These are phyloP conservation scores for Hypoxylon sp. DNA, from an alignment of 2,329 filamentous ascomycete genomes.

Conservation along the genomic window DNA sequence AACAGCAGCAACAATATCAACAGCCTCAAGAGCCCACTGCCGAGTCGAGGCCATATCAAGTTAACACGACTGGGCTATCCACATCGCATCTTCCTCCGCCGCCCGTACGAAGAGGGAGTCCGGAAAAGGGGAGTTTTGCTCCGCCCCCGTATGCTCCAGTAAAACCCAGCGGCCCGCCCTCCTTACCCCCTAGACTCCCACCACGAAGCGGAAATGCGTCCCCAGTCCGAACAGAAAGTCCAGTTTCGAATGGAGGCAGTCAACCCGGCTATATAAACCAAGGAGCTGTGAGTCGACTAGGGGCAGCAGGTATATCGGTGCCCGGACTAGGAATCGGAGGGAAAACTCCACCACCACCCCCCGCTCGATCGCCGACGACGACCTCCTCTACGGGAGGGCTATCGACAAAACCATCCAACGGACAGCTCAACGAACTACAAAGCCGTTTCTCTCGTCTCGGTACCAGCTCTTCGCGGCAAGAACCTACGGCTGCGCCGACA, in stretches of 20 bases:
- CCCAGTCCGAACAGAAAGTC: conserved; percentile 48
- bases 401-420: conserved; percentile 17
- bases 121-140: conserved; percentile 42
- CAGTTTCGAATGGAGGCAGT: conserved; percentile 33
- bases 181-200: conserved; percentile 74
- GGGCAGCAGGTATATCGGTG: conserved; percentile 79
- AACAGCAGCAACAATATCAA: conserved; percentile 43
- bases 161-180: conserved; percentile 53
- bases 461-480: conserved; percentile 37
- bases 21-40: conserved; percentile 54
- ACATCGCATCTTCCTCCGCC: conserved; percentile 76
- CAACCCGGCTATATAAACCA: conserved; percentile 54
- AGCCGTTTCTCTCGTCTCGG: conserved; percentile 69
- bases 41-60: conserved; percentile 66
- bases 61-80: conserved; percentile 74
- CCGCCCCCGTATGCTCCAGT: conserved; percentile 41
- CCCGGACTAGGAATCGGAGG: conserved; percentile 76
- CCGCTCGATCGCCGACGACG: conserved; percentile 39
- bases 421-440: conserved; percentile 72
- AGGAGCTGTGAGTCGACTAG: conserved; percentile 71
- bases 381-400: conserved; percentile 33
- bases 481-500: conserved; percentile 44
- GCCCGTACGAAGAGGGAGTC: conserved; percentile 62
- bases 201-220: conserved; percentile 64
- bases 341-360: conserved; percentile 42